Evolutionary conservation across 306 rosid species (phyloP), one percentile per base, ranked within the genome.

Genomic region (Glycyrrhiza uralensis): DNA sequence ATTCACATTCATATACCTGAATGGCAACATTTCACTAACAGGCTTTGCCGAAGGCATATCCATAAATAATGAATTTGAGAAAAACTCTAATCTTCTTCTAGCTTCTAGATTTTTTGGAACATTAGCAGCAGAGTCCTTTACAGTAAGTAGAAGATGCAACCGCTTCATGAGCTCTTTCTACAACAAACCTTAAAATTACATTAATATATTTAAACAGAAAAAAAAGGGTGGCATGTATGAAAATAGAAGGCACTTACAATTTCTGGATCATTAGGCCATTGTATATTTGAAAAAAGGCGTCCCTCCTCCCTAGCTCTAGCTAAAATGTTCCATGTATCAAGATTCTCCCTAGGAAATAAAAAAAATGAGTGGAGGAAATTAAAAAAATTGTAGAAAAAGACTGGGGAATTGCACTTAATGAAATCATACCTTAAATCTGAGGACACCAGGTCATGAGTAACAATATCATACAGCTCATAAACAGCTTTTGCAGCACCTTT

Each of bases 61-160:
- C 98, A 94, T 94, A 78, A 94, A 94, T 70, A 94, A 87, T 15
- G 98, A 94, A 85, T 94, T 94, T 55, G 97, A 20, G 55, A 94
- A 94, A 78, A 94, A 94, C 83, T 91, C 91, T 58, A 94, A 78
- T 87, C 98, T 87, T 87, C 98, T 89, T 74, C 98, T 84, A 30
- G 98, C 97, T 89, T 94, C 98, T 74, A 94, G 95, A 85, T 94
- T 94, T 81, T 94, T 91, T 26, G 98, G 98, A 82, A 94, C 82
- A 80, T 94, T 94, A 64, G 90, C 86, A 0, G 97, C 92, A 41
- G 97, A 83, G 69, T 94, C 98, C 83, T 94, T 94, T 45, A 94
- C 97, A 14, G 92, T 89, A 38, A 94, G 97, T 51, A 94, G 97
- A 73, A 94, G 96, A 77, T 94, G 96, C 82, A 94, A 74, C 76